Percentiles rank a stretch among this genome's conserved stretches.
Evolutionary conservation across 2,329 filamentous ascomycete genomes (phyloP).

Genomic region (Trichoderma sp.): DNA sequence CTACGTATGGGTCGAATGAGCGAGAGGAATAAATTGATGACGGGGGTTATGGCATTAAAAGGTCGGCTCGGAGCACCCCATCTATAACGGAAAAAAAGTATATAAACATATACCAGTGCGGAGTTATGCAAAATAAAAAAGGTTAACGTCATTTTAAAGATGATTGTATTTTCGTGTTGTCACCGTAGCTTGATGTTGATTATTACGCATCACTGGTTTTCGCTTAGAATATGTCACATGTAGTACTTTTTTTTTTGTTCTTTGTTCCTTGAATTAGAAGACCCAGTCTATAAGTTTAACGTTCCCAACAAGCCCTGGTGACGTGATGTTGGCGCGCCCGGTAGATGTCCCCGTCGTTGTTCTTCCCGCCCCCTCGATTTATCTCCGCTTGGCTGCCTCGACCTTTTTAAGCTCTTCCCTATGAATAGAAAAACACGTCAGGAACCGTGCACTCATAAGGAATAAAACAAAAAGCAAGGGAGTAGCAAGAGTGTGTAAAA

Average conservation of each 20-base stretch:
- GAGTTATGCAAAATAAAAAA: constrained; percentile 12
- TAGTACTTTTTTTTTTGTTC: constrained; percentile 15
- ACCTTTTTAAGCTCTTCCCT: constrained; percentile 96
- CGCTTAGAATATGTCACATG: background rate
- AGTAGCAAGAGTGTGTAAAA: background rate
- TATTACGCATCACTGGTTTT: background rate
- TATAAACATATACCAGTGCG: constrained; percentile 14
- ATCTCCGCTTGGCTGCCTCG: constrained; percentile 71
- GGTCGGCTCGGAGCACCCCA: constrained; percentile 42
- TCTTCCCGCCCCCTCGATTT: constrained; percentile 34
- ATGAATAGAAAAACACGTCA: constrained; percentile 29
- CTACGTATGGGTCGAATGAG: constrained; percentile 2
- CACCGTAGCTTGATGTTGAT: background rate
- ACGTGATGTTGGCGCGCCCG: constrained; percentile 2
- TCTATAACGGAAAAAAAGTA: constrained; percentile 37
- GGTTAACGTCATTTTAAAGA: background rate
- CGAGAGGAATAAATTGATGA: constrained; percentile 38
- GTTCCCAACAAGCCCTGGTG: constrained; percentile 8
- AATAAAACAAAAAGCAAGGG: background rate
- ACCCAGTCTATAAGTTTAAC: constrained; percentile 23
- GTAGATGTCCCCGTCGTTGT: constrained; percentile 28
- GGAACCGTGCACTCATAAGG: constrained; percentile 25
- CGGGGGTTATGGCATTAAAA: constrained; percentile 36
- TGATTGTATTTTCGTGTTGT: background rate
- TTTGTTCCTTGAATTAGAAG: constrained; percentile 24